Evolutionary conservation across 495 filamentous ascomycete genomes (phyloP).

Genomic region (Letharia lupina): DNA sequence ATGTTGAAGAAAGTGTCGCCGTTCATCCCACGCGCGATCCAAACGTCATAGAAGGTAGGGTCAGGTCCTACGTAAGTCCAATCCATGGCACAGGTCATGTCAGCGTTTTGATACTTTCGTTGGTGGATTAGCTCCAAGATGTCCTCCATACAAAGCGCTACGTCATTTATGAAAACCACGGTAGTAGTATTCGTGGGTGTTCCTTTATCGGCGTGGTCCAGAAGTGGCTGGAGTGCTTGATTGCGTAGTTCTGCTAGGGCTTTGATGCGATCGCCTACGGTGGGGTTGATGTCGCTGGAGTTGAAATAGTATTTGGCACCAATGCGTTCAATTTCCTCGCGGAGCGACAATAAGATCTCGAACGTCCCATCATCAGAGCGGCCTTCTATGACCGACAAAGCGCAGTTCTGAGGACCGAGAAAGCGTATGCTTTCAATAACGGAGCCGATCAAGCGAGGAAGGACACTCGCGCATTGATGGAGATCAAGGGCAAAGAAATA

Average conservation of each 20-base stretch:
- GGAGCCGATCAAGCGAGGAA: conserved; percentile 41
- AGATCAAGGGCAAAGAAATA: conserved; percentile 47
- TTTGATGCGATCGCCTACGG: conserved; percentile 29
- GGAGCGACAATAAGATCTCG: conserved; percentile 36
- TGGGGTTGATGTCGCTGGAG: conserved; percentile 34
- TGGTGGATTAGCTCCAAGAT: conserved; percentile 45
- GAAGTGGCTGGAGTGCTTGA: conserved; percentile 36
- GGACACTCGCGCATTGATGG: conserved; percentile 33
- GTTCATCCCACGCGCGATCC: conserved; percentile 41
- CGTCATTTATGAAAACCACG: conserved; percentile 45
- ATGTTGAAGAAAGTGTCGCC: conserved; percentile 46
- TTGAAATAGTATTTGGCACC: conserved; percentile 32
- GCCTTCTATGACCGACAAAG: conserved; percentile 43
- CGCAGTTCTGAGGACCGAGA: conserved; percentile 40
- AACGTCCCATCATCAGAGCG: conserved; percentile 43
- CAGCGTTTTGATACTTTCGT: conserved; percentile 34
- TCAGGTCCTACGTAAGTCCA: conserved; percentile 37
- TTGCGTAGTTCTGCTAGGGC: conserved; percentile 40
- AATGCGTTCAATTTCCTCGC: conserved; percentile 29
- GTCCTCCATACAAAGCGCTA: conserved; percentile 42
- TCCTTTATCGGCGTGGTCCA: conserved; percentile 12
- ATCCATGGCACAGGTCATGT: conserved; percentile 49
- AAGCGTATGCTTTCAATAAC: conserved; percentile 41
- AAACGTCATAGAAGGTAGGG: conserved; percentile 45
- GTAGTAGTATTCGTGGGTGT: conserved; percentile 28